Base-by-base conservation (phyloP, 2,329 filamentous ascomycete genomes). In the Cercospora sp. region DNA sequence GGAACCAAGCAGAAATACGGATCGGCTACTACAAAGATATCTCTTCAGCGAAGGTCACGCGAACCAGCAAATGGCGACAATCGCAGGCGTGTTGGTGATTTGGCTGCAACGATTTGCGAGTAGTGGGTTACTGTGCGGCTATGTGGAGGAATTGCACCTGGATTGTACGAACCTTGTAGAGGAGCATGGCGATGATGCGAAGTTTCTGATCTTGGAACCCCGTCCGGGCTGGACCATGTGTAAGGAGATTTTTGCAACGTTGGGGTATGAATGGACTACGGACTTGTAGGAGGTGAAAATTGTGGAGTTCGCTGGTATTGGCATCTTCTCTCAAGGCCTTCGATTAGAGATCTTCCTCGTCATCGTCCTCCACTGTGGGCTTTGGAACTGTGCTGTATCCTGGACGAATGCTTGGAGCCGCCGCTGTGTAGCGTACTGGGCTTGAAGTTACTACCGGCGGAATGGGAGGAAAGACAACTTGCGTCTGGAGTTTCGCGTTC, bases 91-190 rank as follows among this genome's bases (percentile, higher is more conserved):
- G 13, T 61, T 67, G 7, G 48, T 48, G 28, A 59, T 62, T 10
- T 67, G 65, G 65, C 13, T 67, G 33, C 33, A 36, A 8, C 48
- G 65, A 8, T 60, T 67, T 23, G 60, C 39, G 60, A 63, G 53
- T 16, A 67, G 60, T 55, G 65, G 65, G 3, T 23, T 67, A 36
- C 36, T 67, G 20, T 20, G 31, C 6, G 59, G 36, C 6, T 30
- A n/a, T 16, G 51, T 67, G 9, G 60, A 58, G 8, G 63, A 26
- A 16, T 16, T 67, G 3, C 28, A 13, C 7, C 60, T 60, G 60
- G 30, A 62, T 18, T 58, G 51, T 39, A 53, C 36, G 6, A 48
- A 33, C 1, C 18, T 53, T 23, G 51, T 33, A 20, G 60, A 62
- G 4, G 26, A 39, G 9, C 23, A 58, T 23, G 53, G 6, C 1